Base-by-base conservation (phyloP, 805 yeast species). In the Sungouiella blattae region DNA sequence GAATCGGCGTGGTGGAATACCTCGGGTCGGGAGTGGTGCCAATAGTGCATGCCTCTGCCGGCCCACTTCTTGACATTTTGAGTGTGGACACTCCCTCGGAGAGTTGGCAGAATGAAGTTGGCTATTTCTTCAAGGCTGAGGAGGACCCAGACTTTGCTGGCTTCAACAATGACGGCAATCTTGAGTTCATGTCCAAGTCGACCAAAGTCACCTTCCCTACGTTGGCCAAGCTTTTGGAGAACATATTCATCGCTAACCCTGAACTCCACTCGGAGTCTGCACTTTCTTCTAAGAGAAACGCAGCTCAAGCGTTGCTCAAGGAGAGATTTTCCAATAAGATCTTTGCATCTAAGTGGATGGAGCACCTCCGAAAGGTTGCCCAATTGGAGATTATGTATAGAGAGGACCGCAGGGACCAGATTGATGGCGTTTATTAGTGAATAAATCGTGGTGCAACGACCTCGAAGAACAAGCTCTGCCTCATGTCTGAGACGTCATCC, bases 1-100 rank as follows among this genome's bases (percentile, higher is more conserved):
- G 99, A 13, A 93, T 93, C 51, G 91, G 96, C 1, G 91, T 93
- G 4, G 98, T 93, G 6, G 99, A 93, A 59, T 87, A 88, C 55
- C 69, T 85, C 64, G 81, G 91, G 2, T 75, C 84, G 36, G 98
- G 97, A 0, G 71, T 83, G 18, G 77, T 93, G 12, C 97, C 98
- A 1, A 64, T 93, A 2, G 93, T 80, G 3, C 98, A 94, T 60
- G 94, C 94, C 4, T 83, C 95, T 35, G 98, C 96, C 0, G 99
- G 99, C 1, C 99, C 99, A 7, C 69, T 76, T 27, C 64, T 80
- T 37, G 99, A 93, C 58, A 93, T 93, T 40, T 93, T 86, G n/a
- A 46, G 54, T 4, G 36, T 35, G n/a, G 32, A 36, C 4, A 43
- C 38, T 7, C 36, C 42, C 6, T 33, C 51, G 5, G 24, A 32